Percentiles rank a stretch among this genome's conserved stretches.
Evolutionary conservation across 495 filamentous ascomycete species (phyloP).

Genomic region (Baudoinia panamericana): DNA sequence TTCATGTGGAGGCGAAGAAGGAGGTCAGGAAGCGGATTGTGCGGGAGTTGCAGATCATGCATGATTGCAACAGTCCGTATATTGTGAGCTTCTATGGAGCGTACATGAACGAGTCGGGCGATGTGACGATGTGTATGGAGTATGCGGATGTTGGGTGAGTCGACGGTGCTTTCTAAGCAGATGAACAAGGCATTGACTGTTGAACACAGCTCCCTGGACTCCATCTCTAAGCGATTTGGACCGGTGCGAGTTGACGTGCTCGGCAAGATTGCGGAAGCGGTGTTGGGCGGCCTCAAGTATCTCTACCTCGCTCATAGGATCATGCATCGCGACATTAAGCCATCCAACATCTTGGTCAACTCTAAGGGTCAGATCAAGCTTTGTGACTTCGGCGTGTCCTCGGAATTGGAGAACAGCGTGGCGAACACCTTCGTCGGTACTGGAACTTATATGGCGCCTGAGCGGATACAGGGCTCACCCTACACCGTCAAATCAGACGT

Average conservation of each 20-base stretch:
- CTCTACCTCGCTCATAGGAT: slow-evolving; percentile 89
- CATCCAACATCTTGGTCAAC: slow-evolving; percentile 92
- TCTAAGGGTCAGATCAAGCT: slow-evolving; percentile 89
- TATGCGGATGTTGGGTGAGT: slow-evolving; percentile 96
- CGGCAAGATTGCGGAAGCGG: slow-evolving; percentile 96
- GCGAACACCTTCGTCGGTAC: slow-evolving; percentile 97
- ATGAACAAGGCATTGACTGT: background rate
- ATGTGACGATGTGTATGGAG: slow-evolving; percentile 99
- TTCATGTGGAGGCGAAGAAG: slow-evolving; percentile 94
- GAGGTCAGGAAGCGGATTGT: slow-evolving; percentile 93
- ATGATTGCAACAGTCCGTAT: slow-evolving; percentile 89
- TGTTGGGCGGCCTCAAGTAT: slow-evolving; percentile 87
- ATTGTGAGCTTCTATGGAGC: slow-evolving; percentile 97
- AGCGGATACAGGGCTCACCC: slow-evolving; percentile 88
- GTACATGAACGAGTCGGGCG: slow-evolving; percentile 86
- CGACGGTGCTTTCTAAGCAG: background rate
- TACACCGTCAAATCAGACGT: slow-evolving; percentile 98
- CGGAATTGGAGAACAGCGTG: slow-evolving; percentile 90
- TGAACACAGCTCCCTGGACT: slow-evolving; percentile 65
- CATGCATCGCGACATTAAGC: slow-evolving; percentile 98
- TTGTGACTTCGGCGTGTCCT: slow-evolving; percentile 95
- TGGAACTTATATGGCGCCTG: slow-evolving; percentile 97
- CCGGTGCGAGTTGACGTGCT: slow-evolving; percentile 95
- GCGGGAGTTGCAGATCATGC: slow-evolving; percentile 91
- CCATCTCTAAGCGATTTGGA: slow-evolving; percentile 85